phyloP scores from a whole-genome alignment of 1,284 basidiomycete species.

The Cryptococcus jaspeensis region DNA sequence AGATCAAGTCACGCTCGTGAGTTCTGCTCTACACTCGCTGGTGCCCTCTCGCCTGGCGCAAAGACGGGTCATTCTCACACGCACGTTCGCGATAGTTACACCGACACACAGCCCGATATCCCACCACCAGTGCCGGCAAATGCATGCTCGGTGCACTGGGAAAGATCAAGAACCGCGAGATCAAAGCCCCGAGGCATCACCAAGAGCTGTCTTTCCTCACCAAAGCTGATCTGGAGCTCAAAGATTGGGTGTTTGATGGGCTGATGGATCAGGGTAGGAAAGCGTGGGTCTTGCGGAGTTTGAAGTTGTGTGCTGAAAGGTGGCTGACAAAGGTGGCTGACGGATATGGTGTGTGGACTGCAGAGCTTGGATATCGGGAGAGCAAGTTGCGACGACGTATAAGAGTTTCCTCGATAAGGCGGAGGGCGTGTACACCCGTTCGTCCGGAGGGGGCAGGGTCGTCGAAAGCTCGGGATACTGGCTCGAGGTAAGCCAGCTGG shows the following conservation, averaged over 20 bases:
- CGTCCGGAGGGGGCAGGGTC: conserved; percentile 63
- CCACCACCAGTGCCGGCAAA: conserved; percentile 59
- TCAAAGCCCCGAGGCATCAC: conserved; percentile 37
- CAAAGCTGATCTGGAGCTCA: conserved; percentile 64
- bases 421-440: conserved; percentile 64
- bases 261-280: conserved; percentile 67
- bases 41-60: neutral
- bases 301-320: neutral
- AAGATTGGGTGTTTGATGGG: conserved; percentile 54
- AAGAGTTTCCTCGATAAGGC: conserved; percentile 42
- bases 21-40: conserved; percentile 9
- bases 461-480: conserved; percentile 68
- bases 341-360: neutral
- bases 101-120: conserved; percentile 77
- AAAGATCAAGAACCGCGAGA: conserved; percentile 52
- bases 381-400: conserved; percentile 26
- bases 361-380: conserved; percentile 41
- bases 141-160: conserved; percentile 55
- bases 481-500: conserved; percentile 57
- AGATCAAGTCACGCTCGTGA: conserved; percentile 45
- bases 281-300: conserved; percentile 58
- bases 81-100: conserved; percentile 61
- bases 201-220: conserved; percentile 62
- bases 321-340: too few species aligned
- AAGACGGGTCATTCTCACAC: neutral